Evolutionary conservation across 129 eudicot genomes (phyloP), one percentile per base, ranked within the genome.

Genomic region (Chrysanthemum makinoi): DNA sequence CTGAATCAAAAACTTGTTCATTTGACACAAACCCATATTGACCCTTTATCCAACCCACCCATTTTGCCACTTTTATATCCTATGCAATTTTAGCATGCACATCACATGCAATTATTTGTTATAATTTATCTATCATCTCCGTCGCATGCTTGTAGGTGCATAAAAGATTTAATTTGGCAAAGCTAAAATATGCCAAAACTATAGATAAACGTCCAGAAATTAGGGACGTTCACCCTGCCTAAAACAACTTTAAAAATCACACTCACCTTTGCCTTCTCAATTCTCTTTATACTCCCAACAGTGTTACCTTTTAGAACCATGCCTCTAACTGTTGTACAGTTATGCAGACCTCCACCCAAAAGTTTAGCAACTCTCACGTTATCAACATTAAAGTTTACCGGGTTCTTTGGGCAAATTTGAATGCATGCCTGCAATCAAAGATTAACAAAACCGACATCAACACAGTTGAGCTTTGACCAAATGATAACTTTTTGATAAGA

Each of bases 351-450:
- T 71, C 98, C 98, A 65, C 98, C 96, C 82, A 89, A 65, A 55
- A 93, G 87, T 71, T 93, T 93, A 62, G 95, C 98, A 85, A 93
- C 95, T 77, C 96, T 83, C 70, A 93, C 95, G 69, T 93, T 93
- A 69, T 93, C 98, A 75, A 93, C 96, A 76, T 89, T 93, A 69
- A 93, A 93, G 80, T 89, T 93, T 55, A 77, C 74, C 8, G 96
- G 98, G 79, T 93, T 92, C 85, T 89, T 87, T 51, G 96, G 96
- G 83, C 96, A 93, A 55, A 89, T 95, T 85, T 93, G 96, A 15
- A 89, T 92, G 85, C 98, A 93, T 7, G 98, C 98, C 98, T 93
- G 70, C 65, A 65, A 20, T 19, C 9, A 10, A 65, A 61, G 73
- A 14, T 59, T 9, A 55, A 48, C 7, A 67, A 22, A 61, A 62